phyloP scores from a whole-genome alignment of 768 basidiomycete species.

The Tulasnella sp. region DNA sequence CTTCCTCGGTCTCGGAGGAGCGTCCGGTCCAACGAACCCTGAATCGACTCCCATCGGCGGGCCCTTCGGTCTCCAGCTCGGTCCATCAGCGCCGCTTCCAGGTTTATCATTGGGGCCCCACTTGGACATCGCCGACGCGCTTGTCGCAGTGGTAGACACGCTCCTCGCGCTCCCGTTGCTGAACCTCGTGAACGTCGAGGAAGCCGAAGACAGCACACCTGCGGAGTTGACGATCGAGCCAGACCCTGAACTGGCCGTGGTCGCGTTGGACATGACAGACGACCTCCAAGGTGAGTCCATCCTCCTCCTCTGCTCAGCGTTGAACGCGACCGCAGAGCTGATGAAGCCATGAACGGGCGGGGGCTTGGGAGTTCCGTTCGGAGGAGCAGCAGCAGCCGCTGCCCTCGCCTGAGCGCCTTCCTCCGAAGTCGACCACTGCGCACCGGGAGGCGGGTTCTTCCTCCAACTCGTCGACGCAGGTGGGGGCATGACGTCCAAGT shows the following conservation, averaged over 20 bases:
- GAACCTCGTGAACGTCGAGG: slow-evolving; percentile 51
- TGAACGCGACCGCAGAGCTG: not conserved
- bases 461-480: not conserved
- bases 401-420: not conserved
- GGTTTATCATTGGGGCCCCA: not conserved
- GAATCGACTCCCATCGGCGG: not conserved
- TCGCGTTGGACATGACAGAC: slow-evolving; percentile 5
- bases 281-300: not conserved
- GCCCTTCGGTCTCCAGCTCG: not conserved
- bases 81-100: not conserved
- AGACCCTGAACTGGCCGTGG: not conserved
- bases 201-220: not conserved
- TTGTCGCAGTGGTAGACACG: slow-evolving; percentile 70
- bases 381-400: not conserved
- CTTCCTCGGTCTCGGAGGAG: slow-evolving; percentile 13
- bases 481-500: not conserved
- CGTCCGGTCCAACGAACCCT: not conserved
- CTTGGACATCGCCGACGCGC: slow-evolving; percentile 44
- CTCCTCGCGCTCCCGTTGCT: slow-evolving; percentile 65
- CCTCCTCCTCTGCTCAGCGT: not conserved
- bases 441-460: not conserved
- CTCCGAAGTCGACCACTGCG: not conserved
- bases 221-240: not conserved
- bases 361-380: not conserved
- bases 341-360: not conserved